A percentile compares a stretch with the other conserved stretches of the same genome.
Conservation (phyloP, 1,284 basidiomycete genomes). For the Cystobasidium sp. region DNA sequence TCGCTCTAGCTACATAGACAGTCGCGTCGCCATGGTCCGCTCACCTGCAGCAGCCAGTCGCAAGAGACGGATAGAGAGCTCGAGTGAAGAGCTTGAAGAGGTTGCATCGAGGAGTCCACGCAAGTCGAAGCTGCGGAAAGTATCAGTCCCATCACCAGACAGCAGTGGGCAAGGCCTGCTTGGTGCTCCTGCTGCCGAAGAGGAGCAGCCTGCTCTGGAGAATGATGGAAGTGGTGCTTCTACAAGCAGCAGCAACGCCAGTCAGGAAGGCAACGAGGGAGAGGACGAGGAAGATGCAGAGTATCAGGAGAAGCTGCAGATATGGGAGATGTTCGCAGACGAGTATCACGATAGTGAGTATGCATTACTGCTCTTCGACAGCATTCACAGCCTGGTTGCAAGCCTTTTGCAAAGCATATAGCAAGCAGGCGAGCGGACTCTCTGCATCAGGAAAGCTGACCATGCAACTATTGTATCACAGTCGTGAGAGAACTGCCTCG, state of each 20-base stretch:
- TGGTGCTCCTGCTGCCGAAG: slow-evolving; percentile 8
- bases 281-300: slow-evolving; percentile 33
- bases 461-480: slow-evolving; percentile 17
- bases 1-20: neutral
- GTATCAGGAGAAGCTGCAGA: slow-evolving; percentile 44
- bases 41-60: slow-evolving; percentile 17
- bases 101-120: slow-evolving; percentile 9
- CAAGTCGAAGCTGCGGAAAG: slow-evolving; percentile 12
- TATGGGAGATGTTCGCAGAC: slow-evolving; percentile 49
- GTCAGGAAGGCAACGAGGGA: slow-evolving; percentile 8
- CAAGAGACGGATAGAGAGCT: slow-evolving; percentile 23
- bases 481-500: slow-evolving; percentile 49
- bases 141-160: neutral
- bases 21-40: slow-evolving; percentile 17
- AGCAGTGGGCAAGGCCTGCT: slow-evolving; percentile 6
- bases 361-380: neutral
- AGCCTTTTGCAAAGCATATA: slow-evolving; percentile 5
- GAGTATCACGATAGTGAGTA: slow-evolving; percentile 52
- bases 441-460: neutral
- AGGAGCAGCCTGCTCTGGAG: slow-evolving; percentile 2
- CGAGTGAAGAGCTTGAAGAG: slow-evolving; percentile 15
- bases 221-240: neutral
- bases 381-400: neutral
- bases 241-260: slow-evolving; percentile 12
- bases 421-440: neutral